phyloP scores from a whole-genome alignment of 129 eudicot species.

The Rutidosis leptorrhynchoides region DNA sequence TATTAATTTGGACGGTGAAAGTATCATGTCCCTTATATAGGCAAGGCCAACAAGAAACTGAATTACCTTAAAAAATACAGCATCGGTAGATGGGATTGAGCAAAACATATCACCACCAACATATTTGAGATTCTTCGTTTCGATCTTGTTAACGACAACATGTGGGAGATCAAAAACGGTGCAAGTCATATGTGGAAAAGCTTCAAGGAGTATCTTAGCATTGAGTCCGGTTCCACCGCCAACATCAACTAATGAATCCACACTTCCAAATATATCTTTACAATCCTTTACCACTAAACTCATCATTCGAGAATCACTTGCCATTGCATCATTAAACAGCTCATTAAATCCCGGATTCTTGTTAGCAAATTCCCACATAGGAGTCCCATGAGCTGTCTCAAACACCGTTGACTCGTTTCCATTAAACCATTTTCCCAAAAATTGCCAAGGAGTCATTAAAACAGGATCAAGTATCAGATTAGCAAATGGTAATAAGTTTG shows the following conservation, averaged over 20 bases:
- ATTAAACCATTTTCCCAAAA: slow-evolving; percentile 27
- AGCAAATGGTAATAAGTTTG: slow-evolving; percentile 25
- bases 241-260: slow-evolving; percentile 46
- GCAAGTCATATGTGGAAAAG: slow-evolving; percentile 40
- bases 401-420: slow-evolving; percentile 23
- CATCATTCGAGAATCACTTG: slow-evolving; percentile 33
- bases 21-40: too few species aligned
- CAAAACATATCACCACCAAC: slow-evolving; percentile 49
- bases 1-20: too few species aligned
- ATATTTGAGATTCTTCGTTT: slow-evolving; percentile 28
- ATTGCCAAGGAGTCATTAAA: slow-evolving; percentile 22
- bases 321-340: slow-evolving; percentile 36
- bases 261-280: slow-evolving; percentile 35
- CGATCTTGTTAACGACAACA: slow-evolving; percentile 30
- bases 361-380: slow-evolving; percentile 27
- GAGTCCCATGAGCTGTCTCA: slow-evolving; percentile 30
- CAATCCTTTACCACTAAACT: slow-evolving; percentile 13
- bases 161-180: slow-evolving; percentile 53
- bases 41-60: too few species aligned
- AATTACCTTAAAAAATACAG: slow-evolving; percentile 37
- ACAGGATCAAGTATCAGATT: slow-evolving; percentile 12
- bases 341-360: slow-evolving; percentile 22
- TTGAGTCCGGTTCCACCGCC: slow-evolving; percentile 51
- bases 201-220: slow-evolving; percentile 29
- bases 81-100: slow-evolving; percentile 42